These are phyloP conservation scores for Leptodermis oblonga DNA, from an alignment of 257 asterid species.

Conservation along the genomic window DNA sequence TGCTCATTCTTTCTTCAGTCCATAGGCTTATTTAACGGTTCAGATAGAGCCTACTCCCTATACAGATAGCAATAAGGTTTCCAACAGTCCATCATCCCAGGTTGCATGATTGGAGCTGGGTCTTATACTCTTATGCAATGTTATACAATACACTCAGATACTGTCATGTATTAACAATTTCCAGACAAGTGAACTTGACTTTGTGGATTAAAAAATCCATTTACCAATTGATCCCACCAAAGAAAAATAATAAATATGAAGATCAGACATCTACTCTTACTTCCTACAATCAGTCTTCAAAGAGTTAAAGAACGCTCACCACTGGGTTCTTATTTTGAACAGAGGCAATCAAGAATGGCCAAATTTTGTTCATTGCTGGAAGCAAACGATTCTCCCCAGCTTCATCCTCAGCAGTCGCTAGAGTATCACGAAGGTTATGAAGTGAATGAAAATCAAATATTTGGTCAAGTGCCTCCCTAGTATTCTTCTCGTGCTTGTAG, in stretches of 20 bases:
- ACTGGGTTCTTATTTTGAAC: conserved; percentile 67
- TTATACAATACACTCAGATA: background rate
- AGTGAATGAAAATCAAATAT: conserved; percentile 41
- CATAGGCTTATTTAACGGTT: background rate
- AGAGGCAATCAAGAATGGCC: conserved; percentile 89
- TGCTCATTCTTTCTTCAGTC: background rate
- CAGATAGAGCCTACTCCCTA: background rate
- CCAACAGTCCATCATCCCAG: background rate
- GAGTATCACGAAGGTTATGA: conserved; percentile 56
- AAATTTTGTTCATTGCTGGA: conserved; percentile 93
- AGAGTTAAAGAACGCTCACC: conserved; percentile 38
- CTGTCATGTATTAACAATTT: background rate
- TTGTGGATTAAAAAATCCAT: background rate
- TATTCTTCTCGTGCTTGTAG: conserved; percentile 65
- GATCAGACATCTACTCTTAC: conserved; percentile 1
- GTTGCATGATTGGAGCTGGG: background rate
- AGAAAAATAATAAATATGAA: background rate
- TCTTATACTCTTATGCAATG: background rate
- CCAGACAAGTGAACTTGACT: background rate
- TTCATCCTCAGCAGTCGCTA: conserved; percentile 71
- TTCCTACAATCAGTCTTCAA: conserved; percentile 7
- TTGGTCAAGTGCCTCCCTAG: conserved; percentile 60
- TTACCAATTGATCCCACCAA: background rate
- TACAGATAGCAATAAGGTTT: background rate
- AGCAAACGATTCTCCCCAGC: conserved; percentile 72